These are phyloP conservation scores for Linnemannia exigua DNA, from an alignment of 192 early-diverging fungal genomes.

Conservation along the genomic window DNA sequence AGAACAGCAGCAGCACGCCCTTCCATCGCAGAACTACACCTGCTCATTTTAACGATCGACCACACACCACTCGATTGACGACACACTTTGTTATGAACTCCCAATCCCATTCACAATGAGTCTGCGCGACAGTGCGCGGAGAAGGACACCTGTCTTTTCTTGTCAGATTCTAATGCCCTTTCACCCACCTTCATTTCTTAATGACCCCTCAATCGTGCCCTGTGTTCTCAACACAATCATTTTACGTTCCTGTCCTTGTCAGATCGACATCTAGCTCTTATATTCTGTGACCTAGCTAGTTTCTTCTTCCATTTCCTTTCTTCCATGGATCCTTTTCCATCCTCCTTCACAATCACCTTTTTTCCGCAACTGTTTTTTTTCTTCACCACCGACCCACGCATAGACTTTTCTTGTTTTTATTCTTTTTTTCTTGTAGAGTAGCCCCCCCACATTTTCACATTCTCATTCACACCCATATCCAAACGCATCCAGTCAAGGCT, in stretches of 20 bases:
- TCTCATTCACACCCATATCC: background rate
- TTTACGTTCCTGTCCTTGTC: background rate
- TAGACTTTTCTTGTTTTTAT: conserved; percentile 8
- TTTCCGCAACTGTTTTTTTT: background rate
- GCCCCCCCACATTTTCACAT: background rate
- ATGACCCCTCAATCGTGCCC: background rate
- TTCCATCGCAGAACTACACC: conserved; percentile 17
- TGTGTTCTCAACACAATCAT: background rate
- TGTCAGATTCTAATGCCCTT: background rate
- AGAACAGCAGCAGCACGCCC: conserved; percentile 8
- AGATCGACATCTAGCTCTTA: background rate
- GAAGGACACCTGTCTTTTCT: background rate
- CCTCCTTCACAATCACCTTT: background rate
- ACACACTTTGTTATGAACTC: conserved; percentile 7
- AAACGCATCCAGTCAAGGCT: background rate
- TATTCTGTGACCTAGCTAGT: background rate
- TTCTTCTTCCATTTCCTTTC: background rate
- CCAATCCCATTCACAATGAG: background rate
- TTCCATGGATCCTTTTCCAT: background rate
- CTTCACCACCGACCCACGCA: background rate
- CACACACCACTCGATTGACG: background rate
- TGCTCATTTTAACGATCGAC: background rate
- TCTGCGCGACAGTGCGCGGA: no score
- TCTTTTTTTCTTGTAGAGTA: background rate
- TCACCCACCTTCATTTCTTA: background rate